phyloP scores from a whole-genome alignment of 495 filamentous ascomycete species.

The Arthonia radiata region DNA sequence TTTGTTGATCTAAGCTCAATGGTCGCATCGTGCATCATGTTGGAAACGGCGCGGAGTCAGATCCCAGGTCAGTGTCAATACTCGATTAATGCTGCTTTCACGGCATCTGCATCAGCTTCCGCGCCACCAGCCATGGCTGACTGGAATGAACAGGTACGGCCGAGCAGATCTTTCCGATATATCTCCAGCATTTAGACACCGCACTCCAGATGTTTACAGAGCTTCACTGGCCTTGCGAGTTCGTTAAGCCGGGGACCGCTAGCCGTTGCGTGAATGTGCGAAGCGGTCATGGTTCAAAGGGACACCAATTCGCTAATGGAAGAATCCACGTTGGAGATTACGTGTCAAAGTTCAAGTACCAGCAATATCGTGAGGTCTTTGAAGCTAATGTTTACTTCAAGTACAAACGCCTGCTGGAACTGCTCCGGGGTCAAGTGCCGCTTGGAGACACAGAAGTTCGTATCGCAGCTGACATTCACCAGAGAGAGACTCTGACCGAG shows the following conservation, averaged over 20 bases:
- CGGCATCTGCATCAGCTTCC: too few species aligned
- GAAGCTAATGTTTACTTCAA: not conserved
- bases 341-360: slow-evolving; percentile 5
- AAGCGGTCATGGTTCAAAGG: slow-evolving; percentile 6
- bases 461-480: too few species aligned
- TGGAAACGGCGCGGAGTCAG: slow-evolving; percentile 6
- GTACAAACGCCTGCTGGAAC: slow-evolving; percentile 1
- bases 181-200: slow-evolving; percentile 3
- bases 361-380: slow-evolving; percentile 2
- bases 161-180: slow-evolving; percentile 3
- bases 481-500: too few species aligned
- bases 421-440: slow-evolving; percentile 1
- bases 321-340: slow-evolving; percentile 8
- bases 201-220: slow-evolving; percentile 8
- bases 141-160: not conserved
- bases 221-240: slow-evolving; percentile 8
- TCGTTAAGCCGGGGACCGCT: slow-evolving; percentile 4
- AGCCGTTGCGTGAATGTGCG: slow-evolving; percentile 4
- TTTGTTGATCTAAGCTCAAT: slow-evolving; percentile 10
- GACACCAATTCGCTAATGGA: slow-evolving; percentile 11
- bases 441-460: too few species aligned
- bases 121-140: too few species aligned
- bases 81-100: too few species aligned
- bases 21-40: slow-evolving; percentile 14
- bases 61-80: too few species aligned